These are phyloP conservation scores for Yamadazyma kitorensis DNA, from an alignment of 805 yeast species.

Conservation along the genomic window DNA sequence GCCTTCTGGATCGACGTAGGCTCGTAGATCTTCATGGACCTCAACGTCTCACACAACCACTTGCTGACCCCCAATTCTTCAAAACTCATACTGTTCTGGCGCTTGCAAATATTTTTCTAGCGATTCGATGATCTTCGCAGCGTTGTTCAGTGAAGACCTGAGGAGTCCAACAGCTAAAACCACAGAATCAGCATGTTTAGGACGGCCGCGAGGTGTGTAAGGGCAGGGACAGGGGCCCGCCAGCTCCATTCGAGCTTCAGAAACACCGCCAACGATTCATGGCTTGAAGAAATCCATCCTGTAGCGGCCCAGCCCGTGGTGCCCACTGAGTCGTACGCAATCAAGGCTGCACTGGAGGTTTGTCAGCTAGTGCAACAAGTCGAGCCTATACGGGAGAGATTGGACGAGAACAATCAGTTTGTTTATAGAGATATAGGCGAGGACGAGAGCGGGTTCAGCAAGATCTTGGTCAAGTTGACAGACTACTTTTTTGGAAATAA, in stretches of 20 bases:
- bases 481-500: slow-evolving; percentile 41
- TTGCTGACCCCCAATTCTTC: slow-evolving; percentile 69
- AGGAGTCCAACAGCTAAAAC: too few relatives aligned
- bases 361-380: background rate
- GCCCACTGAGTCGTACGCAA: slow-evolving; percentile 4
- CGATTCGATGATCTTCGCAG: slow-evolving; percentile 2
- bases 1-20: slow-evolving; percentile 88
- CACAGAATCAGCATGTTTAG: too few relatives aligned
- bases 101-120: background rate
- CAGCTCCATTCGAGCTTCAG: background rate
- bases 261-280: slow-evolving; percentile 8
- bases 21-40: slow-evolving; percentile 72
- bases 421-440: slow-evolving; percentile 18
- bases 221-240: background rate
- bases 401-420: slow-evolving; percentile 10
- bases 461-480: slow-evolving; percentile 21
- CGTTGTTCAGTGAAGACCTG: background rate
- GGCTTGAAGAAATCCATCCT: slow-evolving; percentile 13
- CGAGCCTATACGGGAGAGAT: slow-evolving; percentile 1
- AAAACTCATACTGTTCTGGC: slow-evolving; percentile 37
- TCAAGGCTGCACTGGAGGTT: background rate
- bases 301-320: slow-evolving; percentile 3
- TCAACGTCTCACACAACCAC: slow-evolving; percentile 82
- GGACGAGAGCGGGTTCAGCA: slow-evolving; percentile 16
- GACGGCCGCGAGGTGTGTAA: background rate